Percentiles rank a stretch among this genome's conserved stretches.
phyloP scores from a whole-genome alignment of 805 yeast species.

The Candida namnaoensis region DNA sequence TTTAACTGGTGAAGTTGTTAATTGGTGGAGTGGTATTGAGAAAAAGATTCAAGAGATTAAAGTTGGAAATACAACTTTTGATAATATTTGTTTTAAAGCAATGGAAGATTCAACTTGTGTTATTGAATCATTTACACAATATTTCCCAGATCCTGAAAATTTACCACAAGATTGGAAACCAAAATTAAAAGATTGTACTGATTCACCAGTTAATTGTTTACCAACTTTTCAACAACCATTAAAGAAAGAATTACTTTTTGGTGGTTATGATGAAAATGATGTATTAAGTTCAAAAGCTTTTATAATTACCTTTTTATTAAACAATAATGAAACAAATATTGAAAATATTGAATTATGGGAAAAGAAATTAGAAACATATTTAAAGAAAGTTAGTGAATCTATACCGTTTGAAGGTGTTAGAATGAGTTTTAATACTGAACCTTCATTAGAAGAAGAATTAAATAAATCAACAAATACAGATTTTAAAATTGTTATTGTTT shows the following conservation, averaged over 20 bases:
- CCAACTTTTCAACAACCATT: conserved; percentile 91
- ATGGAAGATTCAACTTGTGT: conserved; percentile 67
- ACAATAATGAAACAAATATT: conserved; percentile 37
- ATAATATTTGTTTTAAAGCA: conserved; percentile 80
- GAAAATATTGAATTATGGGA: conserved; percentile 55
- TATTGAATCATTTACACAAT: conserved; percentile 83
- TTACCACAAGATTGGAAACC: conserved; percentile 50
- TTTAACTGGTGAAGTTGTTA: conserved; percentile 55
- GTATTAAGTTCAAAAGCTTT: conserved; percentile 62
- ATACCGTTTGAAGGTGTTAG: conserved; percentile 42
- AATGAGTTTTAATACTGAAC: conserved; percentile 72
- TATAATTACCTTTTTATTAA: conserved; percentile 63
- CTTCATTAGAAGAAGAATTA: conserved; percentile 77
- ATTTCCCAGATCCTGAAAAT: conserved; percentile 47
- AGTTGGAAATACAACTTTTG: conserved; percentile 27
- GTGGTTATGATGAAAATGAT: conserved; percentile 39
- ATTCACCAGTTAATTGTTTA: conserved; percentile 80
- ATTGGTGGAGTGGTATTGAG: conserved; percentile 91
- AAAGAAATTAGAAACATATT: conserved; percentile 45
- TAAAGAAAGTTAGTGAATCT: conserved; percentile 33
- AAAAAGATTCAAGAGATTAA: conserved; percentile 32
- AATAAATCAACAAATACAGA: conserved; percentile 80
- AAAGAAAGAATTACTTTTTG: conserved; percentile 63
- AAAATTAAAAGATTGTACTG: conserved; percentile 51
- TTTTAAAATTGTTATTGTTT: conserved; percentile 53